A percentile compares a stretch with the other conserved stretches of the same genome.
Conservation (phyloP, 768 basidiomycete genomes). For the Amanita thiersii region DNA sequence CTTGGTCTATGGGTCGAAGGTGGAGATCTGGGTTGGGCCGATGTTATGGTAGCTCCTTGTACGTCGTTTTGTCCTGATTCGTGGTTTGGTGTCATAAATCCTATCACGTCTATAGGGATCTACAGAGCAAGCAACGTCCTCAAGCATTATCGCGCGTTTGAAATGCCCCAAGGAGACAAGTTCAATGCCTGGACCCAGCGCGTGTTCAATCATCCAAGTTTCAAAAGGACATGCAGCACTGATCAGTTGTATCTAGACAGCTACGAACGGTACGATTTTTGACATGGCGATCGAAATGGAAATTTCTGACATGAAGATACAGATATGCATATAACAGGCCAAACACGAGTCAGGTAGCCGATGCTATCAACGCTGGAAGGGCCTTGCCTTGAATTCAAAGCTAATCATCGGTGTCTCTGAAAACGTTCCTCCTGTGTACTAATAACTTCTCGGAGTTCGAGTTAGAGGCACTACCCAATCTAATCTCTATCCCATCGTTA, state of each 20-base stretch:
- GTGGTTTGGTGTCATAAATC: background rate
- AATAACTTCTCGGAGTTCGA: too few species aligned
- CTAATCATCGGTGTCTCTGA: too few species aligned
- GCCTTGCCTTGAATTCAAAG: constrained; percentile 42
- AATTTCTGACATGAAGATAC: background rate
- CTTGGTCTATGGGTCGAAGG: constrained; percentile 55
- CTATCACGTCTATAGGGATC: constrained; percentile 40
- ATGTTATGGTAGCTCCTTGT: constrained; percentile 71
- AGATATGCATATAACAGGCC: constrained; percentile 76
- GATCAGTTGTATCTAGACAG: constrained; percentile 61
- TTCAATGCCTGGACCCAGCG: constrained; percentile 46
- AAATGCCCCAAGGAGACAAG: constrained; percentile 37
- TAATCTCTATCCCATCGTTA: too few species aligned
- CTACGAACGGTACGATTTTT: constrained; percentile 49
- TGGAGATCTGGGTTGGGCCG: constrained; percentile 51
- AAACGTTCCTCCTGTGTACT: too few species aligned
- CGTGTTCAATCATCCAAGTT: constrained; percentile 51
- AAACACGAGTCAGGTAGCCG: constrained; percentile 69
- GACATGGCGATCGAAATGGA: background rate
- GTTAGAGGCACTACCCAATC: too few species aligned
- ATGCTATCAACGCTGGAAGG: constrained; percentile 63
- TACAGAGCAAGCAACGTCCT: constrained; percentile 58
- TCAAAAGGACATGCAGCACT: constrained; percentile 62
- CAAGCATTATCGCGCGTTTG: constrained; percentile 61
- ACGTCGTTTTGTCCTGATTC: constrained; percentile 15